Evolutionary conservation across 1,284 basidiomycete genomes (phyloP).

Genomic region (Trichosporon asahii): DNA sequence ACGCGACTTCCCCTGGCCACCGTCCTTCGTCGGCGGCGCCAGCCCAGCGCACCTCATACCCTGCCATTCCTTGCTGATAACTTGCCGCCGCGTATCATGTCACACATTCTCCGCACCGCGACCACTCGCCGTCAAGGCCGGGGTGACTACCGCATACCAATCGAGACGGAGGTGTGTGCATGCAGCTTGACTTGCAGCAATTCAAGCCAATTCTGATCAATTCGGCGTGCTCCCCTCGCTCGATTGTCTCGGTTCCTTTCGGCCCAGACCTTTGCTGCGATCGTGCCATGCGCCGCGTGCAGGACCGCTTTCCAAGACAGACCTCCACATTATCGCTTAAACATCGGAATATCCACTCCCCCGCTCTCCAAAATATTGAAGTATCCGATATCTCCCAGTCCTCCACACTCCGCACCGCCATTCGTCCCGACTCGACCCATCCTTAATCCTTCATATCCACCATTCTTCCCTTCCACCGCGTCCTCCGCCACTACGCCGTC

Average conservation of each 20-base stretch:
- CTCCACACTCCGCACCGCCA: neutral
- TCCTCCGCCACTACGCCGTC: constrained; percentile 6
- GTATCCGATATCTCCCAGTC: neutral
- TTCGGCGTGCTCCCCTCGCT: neutral
- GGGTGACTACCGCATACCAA: neutral
- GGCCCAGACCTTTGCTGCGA: neutral
- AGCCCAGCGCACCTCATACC: no score
- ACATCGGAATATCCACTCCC: neutral
- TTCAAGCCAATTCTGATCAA: neutral
- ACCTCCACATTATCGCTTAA: neutral
- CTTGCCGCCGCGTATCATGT: neutral
- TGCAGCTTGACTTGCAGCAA: neutral
- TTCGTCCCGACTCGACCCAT: neutral
- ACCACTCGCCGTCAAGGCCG: neutral
- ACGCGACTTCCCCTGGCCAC: neutral
- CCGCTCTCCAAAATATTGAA: constrained; percentile 1
- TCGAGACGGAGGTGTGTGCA: neutral
- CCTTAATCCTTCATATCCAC: neutral
- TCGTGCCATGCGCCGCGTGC: neutral
- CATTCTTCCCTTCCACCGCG: neutral
- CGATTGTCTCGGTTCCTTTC: neutral
- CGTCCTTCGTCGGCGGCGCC: no score
- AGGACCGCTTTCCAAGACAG: no score
- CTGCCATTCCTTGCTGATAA: neutral
- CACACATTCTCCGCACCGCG: neutral